phyloP scores from a whole-genome alignment of 2,329 filamentous ascomycete genomes.

The Cyclaneusma minus region DNA sequence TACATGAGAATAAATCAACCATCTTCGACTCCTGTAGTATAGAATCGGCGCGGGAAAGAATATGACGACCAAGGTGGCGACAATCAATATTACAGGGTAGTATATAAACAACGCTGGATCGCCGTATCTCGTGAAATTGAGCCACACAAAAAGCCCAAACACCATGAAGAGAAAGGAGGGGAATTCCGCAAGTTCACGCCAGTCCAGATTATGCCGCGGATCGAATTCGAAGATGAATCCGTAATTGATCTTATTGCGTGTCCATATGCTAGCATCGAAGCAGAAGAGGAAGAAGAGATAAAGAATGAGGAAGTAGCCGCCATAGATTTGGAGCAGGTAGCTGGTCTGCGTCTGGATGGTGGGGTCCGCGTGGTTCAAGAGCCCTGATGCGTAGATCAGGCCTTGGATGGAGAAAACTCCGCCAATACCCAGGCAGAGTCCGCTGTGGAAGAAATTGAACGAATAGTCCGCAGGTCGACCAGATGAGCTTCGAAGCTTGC shows the following conservation, averaged over 20 bases:
- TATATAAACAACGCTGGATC: slow-evolving; percentile 59
- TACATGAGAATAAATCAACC: slow-evolving; percentile 83
- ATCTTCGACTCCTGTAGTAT: slow-evolving; percentile 62
- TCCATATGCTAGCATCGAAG: slow-evolving; percentile 72
- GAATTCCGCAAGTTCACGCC: slow-evolving; percentile 75
- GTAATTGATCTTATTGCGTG: slow-evolving; percentile 79
- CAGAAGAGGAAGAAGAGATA: slow-evolving; percentile 74
- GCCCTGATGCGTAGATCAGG: slow-evolving; percentile 39
- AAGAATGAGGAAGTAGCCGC: slow-evolving; percentile 75
- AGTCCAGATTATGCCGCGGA: slow-evolving; percentile 70
- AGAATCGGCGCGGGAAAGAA: slow-evolving; percentile 63
- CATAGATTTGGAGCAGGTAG: slow-evolving; percentile 80
- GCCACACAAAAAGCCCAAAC: slow-evolving; percentile 69
- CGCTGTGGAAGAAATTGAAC: slow-evolving; percentile 41
- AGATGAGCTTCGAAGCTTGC: slow-evolving; percentile 65
- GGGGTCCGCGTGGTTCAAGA: slow-evolving; percentile 32
- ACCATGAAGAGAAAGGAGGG: slow-evolving; percentile 71
- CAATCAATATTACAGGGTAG: slow-evolving; percentile 71
- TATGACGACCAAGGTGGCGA: slow-evolving; percentile 48
- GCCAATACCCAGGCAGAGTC: slow-evolving; percentile 53
- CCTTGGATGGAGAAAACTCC: slow-evolving; percentile 51
- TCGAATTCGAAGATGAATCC: slow-evolving; percentile 96
- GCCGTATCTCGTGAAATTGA: slow-evolving; percentile 68
- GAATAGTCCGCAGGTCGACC: slow-evolving; percentile 41
- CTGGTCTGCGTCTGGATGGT: slow-evolving; percentile 35